Percentiles rank a stretch among this genome's conserved stretches.
Evolutionary conservation across 768 basidiomycete genomes (phyloP).

Genomic region (Leccinum disarticulatum): DNA sequence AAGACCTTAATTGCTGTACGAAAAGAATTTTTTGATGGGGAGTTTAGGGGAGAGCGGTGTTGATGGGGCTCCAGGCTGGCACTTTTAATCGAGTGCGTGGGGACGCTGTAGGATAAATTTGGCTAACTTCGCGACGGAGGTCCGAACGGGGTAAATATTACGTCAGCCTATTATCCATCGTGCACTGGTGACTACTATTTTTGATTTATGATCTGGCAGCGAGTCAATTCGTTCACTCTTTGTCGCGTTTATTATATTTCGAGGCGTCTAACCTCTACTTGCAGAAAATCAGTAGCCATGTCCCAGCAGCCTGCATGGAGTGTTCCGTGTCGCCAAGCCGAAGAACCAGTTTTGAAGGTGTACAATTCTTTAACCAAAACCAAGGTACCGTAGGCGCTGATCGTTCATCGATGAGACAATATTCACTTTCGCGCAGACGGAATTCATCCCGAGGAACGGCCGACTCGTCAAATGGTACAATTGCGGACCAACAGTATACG

Average conservation of each 20-base stretch:
- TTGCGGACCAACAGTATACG: conserved; percentile 98
- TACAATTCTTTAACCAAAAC: conserved; percentile 92
- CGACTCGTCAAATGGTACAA: conserved; percentile 96
- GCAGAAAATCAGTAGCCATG: conserved; percentile 37
- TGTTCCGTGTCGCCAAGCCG: conserved; percentile 35
- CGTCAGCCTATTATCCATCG: conserved; percentile 19
- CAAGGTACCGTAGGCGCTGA: conserved; percentile 58
- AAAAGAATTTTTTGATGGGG: conserved; percentile 6
- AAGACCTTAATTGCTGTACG: conserved; percentile 1
- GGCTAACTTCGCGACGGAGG: background rate
- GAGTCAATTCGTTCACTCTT: conserved; percentile 15
- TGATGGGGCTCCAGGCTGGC: background rate
- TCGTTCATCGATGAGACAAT: conserved; percentile 7
- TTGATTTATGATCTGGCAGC: conserved; percentile 24
- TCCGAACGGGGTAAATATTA: conserved; percentile 13
- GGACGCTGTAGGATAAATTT: background rate
- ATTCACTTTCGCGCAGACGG: conserved; percentile 49
- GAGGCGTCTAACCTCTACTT: conserved; percentile 8
- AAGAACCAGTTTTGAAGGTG: conserved; percentile 60
- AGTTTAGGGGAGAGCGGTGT: background rate
- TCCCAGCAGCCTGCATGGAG: conserved; percentile 60
- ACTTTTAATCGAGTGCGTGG: background rate
- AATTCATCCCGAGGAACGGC: conserved; percentile 69
- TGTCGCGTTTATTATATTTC: conserved; percentile 7
- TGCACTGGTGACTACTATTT: background rate